phyloP scores from a whole-genome alignment of 2,329 filamentous ascomycete genomes.

The Penicillium brasilianum region DNA sequence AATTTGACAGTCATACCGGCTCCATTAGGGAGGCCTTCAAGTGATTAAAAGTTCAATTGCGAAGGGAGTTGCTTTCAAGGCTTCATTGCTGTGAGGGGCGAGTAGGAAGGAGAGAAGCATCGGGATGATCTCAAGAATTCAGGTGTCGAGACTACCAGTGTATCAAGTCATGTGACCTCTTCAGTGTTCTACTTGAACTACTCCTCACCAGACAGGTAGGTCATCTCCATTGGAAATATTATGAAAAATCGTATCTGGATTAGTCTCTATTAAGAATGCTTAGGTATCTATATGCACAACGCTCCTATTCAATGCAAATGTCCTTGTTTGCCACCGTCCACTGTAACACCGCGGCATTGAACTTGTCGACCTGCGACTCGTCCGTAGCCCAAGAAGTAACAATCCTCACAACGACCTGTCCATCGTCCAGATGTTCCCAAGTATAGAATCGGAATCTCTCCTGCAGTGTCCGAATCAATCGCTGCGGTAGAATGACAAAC shows the following conservation, averaged over 20 bases:
- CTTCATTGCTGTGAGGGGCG: not conserved
- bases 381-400: slow-evolving; percentile 60
- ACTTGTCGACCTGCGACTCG: slow-evolving; percentile 46
- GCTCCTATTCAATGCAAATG: slow-evolving; percentile 8
- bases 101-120: slow-evolving; percentile 2
- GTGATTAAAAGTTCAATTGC: not conserved
- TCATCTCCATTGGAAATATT: not conserved
- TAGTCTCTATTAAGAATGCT: slow-evolving; percentile 3
- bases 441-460: slow-evolving; percentile 55
- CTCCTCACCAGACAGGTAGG: not conserved
- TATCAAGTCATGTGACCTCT: not conserved
- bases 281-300: not conserved
- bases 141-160: not conserved
- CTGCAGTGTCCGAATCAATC: slow-evolving; percentile 48
- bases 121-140: not conserved
- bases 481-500: slow-evolving; percentile 52
- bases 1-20: slow-evolving; percentile 1
- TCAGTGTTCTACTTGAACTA: not conserved
- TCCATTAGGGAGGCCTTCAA: not conserved
- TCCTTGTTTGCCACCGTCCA: slow-evolving; percentile 30
- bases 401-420: slow-evolving; percentile 50
- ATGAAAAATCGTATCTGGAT: not conserved
- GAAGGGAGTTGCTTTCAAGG: not conserved
- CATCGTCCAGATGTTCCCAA: slow-evolving; percentile 53
- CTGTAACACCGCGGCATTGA: slow-evolving; percentile 38